phyloP scores from a whole-genome alignment of 2,329 filamentous ascomycete species.

The Chaetomiaceae sp. region DNA sequence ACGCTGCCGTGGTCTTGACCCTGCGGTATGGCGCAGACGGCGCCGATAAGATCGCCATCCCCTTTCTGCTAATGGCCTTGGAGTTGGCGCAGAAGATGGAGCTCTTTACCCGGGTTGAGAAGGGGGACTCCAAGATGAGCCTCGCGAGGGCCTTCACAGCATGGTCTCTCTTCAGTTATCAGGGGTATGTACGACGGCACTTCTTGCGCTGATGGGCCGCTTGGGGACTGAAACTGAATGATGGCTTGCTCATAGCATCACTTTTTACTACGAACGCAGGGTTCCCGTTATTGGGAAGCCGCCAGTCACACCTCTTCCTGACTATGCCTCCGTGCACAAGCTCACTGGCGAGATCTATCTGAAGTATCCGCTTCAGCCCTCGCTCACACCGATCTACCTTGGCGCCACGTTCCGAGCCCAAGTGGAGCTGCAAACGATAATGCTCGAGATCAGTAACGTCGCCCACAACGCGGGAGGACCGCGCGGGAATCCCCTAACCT shows the following conservation, averaged over 20 bases:
- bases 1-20: constrained; percentile 33
- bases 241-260: not conserved
- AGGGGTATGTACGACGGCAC: not conserved
- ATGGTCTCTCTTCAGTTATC: not conserved
- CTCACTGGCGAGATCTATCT: constrained; percentile 7
- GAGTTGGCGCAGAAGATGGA: constrained; percentile 5
- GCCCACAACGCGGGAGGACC: not conserved
- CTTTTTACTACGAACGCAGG: not conserved
- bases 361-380: not conserved
- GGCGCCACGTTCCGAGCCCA: not conserved
- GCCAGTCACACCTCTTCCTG: not conserved
- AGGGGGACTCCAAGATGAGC: constrained; percentile 1
- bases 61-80: not conserved
- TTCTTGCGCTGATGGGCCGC: not conserved
- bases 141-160: constrained; percentile 5
- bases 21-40: constrained; percentile 24
- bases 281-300: not conserved
- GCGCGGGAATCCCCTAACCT: not conserved
- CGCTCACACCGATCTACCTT: not conserved
- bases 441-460: not conserved
- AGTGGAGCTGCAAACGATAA: not conserved
- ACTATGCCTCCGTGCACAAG: not conserved
- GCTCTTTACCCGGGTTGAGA: constrained; percentile 4
- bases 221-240: not conserved
- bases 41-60: constrained; percentile 1